Evolutionary conservation across 768 basidiomycete species (phyloP), one percentile per base, ranked within the genome.

Genomic region (Pleurotus salmoneostramineus): DNA sequence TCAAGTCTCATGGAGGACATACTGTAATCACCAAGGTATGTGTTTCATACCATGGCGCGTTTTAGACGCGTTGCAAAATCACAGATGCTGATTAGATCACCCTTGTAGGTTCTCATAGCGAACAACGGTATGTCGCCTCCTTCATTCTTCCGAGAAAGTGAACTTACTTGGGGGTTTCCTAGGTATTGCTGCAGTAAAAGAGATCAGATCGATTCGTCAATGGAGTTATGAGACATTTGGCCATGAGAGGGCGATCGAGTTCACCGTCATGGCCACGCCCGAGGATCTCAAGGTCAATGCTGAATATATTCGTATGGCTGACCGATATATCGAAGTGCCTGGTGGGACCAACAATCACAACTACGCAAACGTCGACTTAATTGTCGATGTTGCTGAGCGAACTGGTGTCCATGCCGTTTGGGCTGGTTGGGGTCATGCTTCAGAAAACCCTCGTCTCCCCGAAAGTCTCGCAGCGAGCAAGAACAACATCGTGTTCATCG

Each of bases 181-280:
- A 92, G 92, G 93, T 82, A 99, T 98, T 67, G 96, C 96, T 52
- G 97, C 95, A 56, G 97, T 99, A 50, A 99, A 99, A 74, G 97
- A 98, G 77, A 99, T 99, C 67, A 88, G 97, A 50, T 98, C 97
- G 48, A 90, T 99, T 64, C 86, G 97, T 58, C 96, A 98, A 85
- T 99, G 97, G 97, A 95, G 93, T 67, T 99, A 98, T 76, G 97
- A 98, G 76, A 95, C 95, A 0, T 99, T 99, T 73, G 97, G 97
- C 60, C 87, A 86, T 56, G 97, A 99, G 69, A 89, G 93, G 63
- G 92, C 91, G 56, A 83, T 99, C 75, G 95, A 99, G 71, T 98
- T 99, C 80, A 96, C 95, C 40, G 97, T 98, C 60, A 98, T 99
- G 97, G 95, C 97, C 51, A 99, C 97, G 10, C 97, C 97, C 21